Conservation (phyloP, 2,329 filamentous ascomycete species). For the Fragosphaeria purpurea region DNA sequence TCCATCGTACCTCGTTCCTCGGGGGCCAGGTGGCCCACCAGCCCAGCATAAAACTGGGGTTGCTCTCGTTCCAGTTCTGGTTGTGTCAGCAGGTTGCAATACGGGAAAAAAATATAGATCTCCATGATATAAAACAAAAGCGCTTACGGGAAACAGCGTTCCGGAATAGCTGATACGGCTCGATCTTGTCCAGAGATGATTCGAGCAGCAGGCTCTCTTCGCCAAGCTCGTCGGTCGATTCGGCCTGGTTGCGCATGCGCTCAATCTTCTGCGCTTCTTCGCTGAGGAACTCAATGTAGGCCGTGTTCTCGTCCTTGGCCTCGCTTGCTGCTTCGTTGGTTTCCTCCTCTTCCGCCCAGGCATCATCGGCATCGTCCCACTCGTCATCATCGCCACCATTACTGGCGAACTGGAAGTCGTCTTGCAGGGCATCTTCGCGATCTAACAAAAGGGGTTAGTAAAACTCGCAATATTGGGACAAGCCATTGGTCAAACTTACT, state of each 20-base stretch:
- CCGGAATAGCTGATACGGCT: slow-evolving; percentile 87
- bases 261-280: slow-evolving; percentile 87
- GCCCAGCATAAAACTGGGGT: slow-evolving; percentile 72
- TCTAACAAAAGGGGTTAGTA: slow-evolving; percentile 34
- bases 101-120: neutral
- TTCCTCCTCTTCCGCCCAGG: slow-evolving; percentile 68
- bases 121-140: neutral
- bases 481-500: slow-evolving; percentile 53
- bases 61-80: slow-evolving; percentile 82
- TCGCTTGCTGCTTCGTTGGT: slow-evolving; percentile 35
- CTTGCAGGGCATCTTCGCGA: slow-evolving; percentile 83
- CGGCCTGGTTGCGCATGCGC: slow-evolving; percentile 50
- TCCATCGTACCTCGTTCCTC: slow-evolving; percentile 79
- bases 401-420: slow-evolving; percentile 68
- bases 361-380: slow-evolving; percentile 70
- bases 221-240: slow-evolving; percentile 78
- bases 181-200: slow-evolving; percentile 85
- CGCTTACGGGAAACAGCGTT: slow-evolving; percentile 69
- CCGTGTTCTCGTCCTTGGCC: slow-evolving; percentile 79
- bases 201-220: slow-evolving; percentile 90
- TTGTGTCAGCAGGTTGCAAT: neutral
- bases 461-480: neutral
- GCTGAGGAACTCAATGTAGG: slow-evolving; percentile 92
- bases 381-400: slow-evolving; percentile 60
- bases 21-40: slow-evolving; percentile 67